These are phyloP conservation scores for Globisporangium heterothallicum DNA, from an alignment of 352 stramenopile genomes.

Conservation along the genomic window DNA sequence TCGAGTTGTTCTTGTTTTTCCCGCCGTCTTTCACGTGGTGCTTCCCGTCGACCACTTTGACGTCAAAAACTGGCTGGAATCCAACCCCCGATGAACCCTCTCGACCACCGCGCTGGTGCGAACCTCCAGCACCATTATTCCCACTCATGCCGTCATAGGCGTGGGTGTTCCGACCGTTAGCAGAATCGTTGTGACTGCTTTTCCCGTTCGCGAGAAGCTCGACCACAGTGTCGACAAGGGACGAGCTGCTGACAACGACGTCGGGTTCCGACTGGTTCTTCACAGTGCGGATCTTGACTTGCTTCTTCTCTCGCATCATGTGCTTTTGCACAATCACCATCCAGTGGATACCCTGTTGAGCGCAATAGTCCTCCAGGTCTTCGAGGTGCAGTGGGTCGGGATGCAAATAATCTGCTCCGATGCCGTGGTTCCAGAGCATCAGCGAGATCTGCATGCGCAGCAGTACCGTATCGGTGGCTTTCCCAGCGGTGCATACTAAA, in stretches of 20 bases:
- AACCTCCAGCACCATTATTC: conserved; percentile 7
- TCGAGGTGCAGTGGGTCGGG: conserved; percentile 73
- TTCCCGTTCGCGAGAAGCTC: conserved; percentile 31
- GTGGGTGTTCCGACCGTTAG: conserved; percentile 2
- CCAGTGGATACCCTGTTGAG: conserved; percentile 66
- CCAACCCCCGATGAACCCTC: conserved; percentile 9
- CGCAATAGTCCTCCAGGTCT: conserved; percentile 80
- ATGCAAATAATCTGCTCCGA: conserved; percentile 79
- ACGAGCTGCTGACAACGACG: conserved; percentile 52
- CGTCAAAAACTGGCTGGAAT: conserved; percentile 69
- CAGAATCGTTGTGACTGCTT: conserved; percentile 8
- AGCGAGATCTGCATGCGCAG: conserved; percentile 78
- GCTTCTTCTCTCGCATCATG: conserved; percentile 78
- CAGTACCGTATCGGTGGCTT: conserved; percentile 64
- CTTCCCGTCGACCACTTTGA: conserved; percentile 72
- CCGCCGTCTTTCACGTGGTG: conserved; percentile 48
- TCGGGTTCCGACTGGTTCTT: conserved; percentile 67
- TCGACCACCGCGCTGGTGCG: conserved; percentile 23
- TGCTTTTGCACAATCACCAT: conserved; percentile 87
- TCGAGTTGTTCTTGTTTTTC: conserved; percentile 54
- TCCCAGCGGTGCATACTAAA: conserved; percentile 73
- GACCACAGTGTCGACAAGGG: conserved; percentile 61
- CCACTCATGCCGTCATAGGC: conserved; percentile 5
- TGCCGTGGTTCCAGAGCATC: conserved; percentile 64
- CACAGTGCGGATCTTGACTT: conserved; percentile 75